These are phyloP conservation scores for Aaosphaeria pasadenensis DNA, from an alignment of 2,329 filamentous ascomycete genomes.

Conservation along the genomic window DNA sequence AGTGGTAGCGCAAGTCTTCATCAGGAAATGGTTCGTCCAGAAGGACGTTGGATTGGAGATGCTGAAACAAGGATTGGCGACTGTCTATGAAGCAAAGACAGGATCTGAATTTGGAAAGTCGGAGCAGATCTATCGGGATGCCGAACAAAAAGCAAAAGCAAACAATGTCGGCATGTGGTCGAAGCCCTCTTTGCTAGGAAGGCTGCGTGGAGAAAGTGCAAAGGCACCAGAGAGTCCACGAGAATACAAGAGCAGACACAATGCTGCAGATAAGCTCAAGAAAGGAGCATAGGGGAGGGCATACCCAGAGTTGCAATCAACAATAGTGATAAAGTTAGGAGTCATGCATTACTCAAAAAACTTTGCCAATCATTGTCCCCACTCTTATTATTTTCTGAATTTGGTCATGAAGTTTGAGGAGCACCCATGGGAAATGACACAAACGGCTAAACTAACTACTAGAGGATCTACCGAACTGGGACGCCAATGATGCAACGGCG, in stretches of 20 bases:
- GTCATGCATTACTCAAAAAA: too few relatives aligned
- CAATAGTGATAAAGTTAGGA: too few relatives aligned
- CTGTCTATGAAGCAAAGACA: constrained; percentile 88
- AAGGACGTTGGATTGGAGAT: constrained; percentile 87
- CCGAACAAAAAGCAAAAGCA: constrained; percentile 54
- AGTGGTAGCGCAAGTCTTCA: constrained; percentile 80
- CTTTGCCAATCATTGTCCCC: too few relatives aligned
- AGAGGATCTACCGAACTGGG: too few relatives aligned
- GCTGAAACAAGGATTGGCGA: constrained; percentile 80
- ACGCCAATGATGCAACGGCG: too few relatives aligned
- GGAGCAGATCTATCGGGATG: constrained; percentile 61
- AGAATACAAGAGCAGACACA: constrained; percentile 72
- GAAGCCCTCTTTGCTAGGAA: constrained; percentile 36
- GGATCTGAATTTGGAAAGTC: constrained; percentile 81
- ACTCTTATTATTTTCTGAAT: too few relatives aligned
- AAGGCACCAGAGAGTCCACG: constrained; percentile 73
- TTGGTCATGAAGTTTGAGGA: too few relatives aligned
- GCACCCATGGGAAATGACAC: too few relatives aligned
- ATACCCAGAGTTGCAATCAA: too few relatives aligned
- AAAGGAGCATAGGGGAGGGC: constrained; percentile 13
- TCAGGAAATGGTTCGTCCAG: constrained; percentile 65
- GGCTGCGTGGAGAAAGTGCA: constrained; percentile 48
- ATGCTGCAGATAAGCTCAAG: constrained; percentile 40
- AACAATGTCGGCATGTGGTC: constrained; percentile 65
- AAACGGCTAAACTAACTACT: too few relatives aligned